Evolutionary conservation across 305 asterid genomes (phyloP), one percentile per base, ranked within the genome.

Genomic region (Fraxinus latifolia): DNA sequence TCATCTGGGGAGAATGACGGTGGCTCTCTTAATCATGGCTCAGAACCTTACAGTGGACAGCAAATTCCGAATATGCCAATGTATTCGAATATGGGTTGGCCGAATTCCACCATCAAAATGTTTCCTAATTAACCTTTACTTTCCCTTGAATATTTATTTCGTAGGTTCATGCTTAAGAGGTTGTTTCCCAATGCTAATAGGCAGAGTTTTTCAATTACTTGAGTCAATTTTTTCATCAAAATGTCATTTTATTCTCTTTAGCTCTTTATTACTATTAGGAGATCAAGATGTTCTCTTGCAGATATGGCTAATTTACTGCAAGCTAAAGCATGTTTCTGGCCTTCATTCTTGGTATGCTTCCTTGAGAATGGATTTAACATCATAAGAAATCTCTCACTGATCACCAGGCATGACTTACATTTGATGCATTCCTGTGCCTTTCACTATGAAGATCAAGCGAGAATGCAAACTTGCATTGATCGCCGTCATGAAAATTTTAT

Each of bases 71-170:
- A 81, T 72, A 81, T 91, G 87, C 88, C 88, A 0, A 89, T 94
- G 87, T 95, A 88, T 81, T 80, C 96, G 15, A 89, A 73, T 77
- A 88, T 91, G 91, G 94, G 88, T 42, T 95, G 97, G 97, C 87
- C 92, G 42, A 91, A 88, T 84, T 84, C 89, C 50, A 7, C 90
- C 14, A 82, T 90, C 82, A 94, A 91, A 86, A 92, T 91, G 93
- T 92, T 82, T 81, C 94, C 91, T 3, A 82, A 85, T 83, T 87
- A 86, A 83, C 50, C 73, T 23, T 0, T 32, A 47, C 25, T 12
- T 39, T 15, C 50, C 68, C 47, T 62, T 53, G 75, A 21, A 31
- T 75, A 27, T 44, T 12, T n/a, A 31, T 62, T 34, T 14, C 21
- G 31, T 19, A 37, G 73, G 47, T 74, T 58, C 29, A 58, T 19